Evolutionary conservation across 495 filamentous ascomycete species (phyloP), one percentile per base, ranked within the genome.

Genomic region (Tuber umbilicatum): DNA sequence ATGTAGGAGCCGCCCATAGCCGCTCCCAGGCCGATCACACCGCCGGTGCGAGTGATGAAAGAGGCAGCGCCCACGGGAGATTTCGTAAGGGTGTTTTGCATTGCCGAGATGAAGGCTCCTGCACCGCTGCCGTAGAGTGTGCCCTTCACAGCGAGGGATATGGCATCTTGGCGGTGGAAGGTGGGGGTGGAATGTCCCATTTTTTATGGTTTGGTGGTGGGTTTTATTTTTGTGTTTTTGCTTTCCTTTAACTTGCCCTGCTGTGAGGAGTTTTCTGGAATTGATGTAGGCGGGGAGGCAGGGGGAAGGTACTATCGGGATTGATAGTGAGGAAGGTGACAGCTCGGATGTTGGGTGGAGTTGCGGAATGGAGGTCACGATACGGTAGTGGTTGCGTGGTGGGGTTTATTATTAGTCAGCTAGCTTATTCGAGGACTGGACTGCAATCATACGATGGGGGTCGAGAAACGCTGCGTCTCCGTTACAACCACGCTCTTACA

Each of bases 21-120:
- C 82, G 90, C 93, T 97, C 76, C 70, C 27, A 88, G 81, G 71
- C 84, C 89, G 81, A 92, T 90, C 38, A 88, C 89, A 72, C 87
- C 84, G 43, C 92, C 92, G 64, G 86, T 88, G 77, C 89, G 88
- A 21, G 91, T 91, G 83, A 98, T 89, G 68, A 97, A 87, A 76
- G 92, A 90, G 85, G 88, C 88, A 35, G 88, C 87, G 68, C 92
- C 91, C 71, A 95, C 86, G 83, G 97, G 96, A 78, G 87, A 87
- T 84, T 89, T 93, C 27, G 89, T 86, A 73, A 97, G 87, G 42
- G 93, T 91, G 84, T 96, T 97, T 85, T 94, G 93, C 70, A 94
- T 86, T 41, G 92, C 91, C 7, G 94, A 90, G 71, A 90, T 81
- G 81, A 92, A 85, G 64, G 91, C 83, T 77, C 95, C 96, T 67